These are phyloP conservation scores for Phallus indusiatus DNA, from an alignment of 768 basidiomycete species.

Conservation along the genomic window DNA sequence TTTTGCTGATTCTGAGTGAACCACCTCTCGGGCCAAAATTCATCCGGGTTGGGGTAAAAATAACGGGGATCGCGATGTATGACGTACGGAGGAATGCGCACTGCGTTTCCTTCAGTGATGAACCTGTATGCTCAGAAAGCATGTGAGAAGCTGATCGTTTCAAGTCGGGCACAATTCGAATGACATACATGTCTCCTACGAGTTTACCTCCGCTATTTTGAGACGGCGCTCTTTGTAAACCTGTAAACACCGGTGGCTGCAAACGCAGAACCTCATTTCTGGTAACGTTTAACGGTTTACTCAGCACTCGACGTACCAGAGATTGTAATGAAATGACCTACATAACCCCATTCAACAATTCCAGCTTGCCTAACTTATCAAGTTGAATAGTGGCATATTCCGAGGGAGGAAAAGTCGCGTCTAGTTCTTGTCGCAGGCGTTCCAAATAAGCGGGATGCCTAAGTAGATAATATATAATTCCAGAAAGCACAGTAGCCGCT, in stretches of 20 bases:
- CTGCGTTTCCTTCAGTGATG: not conserved
- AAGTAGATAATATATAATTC: slow-evolving; percentile 21
- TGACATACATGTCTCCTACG: slow-evolving; percentile 32
- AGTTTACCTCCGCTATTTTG: slow-evolving; percentile 27
- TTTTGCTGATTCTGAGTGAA: slow-evolving; percentile 12
- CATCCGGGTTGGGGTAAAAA: slow-evolving; percentile 36
- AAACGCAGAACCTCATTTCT: slow-evolving; percentile 45
- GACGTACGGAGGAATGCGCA: not conserved
- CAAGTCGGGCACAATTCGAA: not conserved
- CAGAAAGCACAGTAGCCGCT: slow-evolving; percentile 15
- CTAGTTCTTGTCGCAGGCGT: slow-evolving; percentile 21
- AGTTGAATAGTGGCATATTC: slow-evolving; percentile 9
- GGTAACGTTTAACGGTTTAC: slow-evolving; percentile 11
- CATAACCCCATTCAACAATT: slow-evolving; percentile 27
- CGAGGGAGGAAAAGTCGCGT: slow-evolving; percentile 17
- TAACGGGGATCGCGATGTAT: slow-evolving; percentile 37
- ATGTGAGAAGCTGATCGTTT: not conserved
- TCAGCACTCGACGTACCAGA: slow-evolving; percentile 22
- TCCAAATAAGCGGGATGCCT: slow-evolving; percentile 12
- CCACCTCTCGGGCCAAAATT: slow-evolving; percentile 36
- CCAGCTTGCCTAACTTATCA: slow-evolving; percentile 17
- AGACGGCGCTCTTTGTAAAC: slow-evolving; percentile 33
- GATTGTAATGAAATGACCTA: slow-evolving; percentile 21
- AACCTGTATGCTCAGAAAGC: not conserved
- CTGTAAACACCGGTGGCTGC: slow-evolving; percentile 39